Percentiles rank a stretch among this genome's conserved stretches.
Evolutionary conservation across 768 basidiomycete species (phyloP).

Genomic region (Suillus cothurnatus): DNA sequence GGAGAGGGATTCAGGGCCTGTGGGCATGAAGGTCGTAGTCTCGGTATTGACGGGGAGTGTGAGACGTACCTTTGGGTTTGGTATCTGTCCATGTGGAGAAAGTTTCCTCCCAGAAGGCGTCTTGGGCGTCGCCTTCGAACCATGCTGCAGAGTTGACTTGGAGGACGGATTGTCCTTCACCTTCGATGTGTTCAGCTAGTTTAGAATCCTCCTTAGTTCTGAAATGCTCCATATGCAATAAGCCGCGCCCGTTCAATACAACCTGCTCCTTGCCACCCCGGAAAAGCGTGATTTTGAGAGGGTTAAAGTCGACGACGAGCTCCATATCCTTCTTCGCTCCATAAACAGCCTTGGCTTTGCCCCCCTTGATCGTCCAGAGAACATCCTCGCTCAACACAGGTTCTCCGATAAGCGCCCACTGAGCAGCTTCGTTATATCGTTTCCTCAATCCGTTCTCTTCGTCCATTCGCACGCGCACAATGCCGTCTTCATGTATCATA

Average conservation of each 20-base stretch:
- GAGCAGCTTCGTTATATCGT: constrained; percentile 89
- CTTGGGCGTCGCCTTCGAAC: constrained; percentile 88
- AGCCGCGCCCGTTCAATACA: constrained; percentile 83
- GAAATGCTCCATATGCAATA: constrained; percentile 99
- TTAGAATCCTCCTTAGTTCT: constrained; percentile 57
- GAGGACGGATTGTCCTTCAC: constrained; percentile 50
- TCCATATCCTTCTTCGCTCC: constrained; percentile 64
- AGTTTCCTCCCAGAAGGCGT: constrained; percentile 87
- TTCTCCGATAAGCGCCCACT: constrained; percentile 82
- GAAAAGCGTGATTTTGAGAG: constrained; percentile 72
- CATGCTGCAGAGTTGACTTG: constrained; percentile 60
- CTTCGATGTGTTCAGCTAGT: constrained; percentile 38
- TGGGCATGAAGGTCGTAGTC: constrained; percentile 8
- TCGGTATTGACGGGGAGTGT: not conserved
- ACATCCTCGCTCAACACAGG: constrained; percentile 63
- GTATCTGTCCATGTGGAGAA: constrained; percentile 88
- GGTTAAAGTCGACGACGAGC: constrained; percentile 70
- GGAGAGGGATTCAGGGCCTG: constrained; percentile 74
- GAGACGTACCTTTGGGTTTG: constrained; percentile 87
- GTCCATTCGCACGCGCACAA: constrained; percentile 87
- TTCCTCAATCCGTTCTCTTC: constrained; percentile 77
- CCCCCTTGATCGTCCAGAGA: constrained; percentile 67
- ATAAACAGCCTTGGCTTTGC: constrained; percentile 63
- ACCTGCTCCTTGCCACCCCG: constrained; percentile 81
- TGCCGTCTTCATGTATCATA: too few species aligned